Percentiles rank a stretch among this genome's conserved stretches.
phyloP scores from a whole-genome alignment of 2,329 filamentous ascomycete genomes.

The Neopestalotiopsis sp. region DNA sequence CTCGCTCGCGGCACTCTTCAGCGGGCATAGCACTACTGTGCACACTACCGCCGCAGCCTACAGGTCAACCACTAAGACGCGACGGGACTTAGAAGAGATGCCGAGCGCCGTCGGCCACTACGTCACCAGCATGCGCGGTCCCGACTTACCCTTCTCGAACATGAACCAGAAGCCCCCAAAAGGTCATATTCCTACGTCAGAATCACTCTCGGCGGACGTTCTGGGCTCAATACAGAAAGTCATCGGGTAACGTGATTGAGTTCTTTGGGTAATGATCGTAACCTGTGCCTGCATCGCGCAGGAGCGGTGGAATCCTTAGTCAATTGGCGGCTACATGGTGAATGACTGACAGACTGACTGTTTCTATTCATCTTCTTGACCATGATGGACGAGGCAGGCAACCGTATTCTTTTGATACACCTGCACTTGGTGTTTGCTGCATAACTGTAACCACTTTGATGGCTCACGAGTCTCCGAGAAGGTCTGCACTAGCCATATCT shows the following conservation, averaged over 20 bases:
- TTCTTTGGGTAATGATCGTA: conserved; percentile 2
- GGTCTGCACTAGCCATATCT: too few relatives aligned
- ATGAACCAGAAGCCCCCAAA: background rate
- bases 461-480: too few relatives aligned
- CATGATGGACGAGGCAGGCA: too few relatives aligned
- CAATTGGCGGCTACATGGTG: background rate
- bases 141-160: conserved; percentile 5
- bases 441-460: too few relatives aligned
- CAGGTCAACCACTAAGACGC: background rate
- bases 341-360: too few relatives aligned
- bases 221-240: conserved; percentile 9
- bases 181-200: conserved; percentile 7
- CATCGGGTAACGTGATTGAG: background rate
- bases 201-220: background rate
- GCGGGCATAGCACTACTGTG: background rate
- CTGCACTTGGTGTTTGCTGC: too few relatives aligned
- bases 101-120: background rate
- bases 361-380: too few relatives aligned
- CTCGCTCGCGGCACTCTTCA: background rate
- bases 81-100: background rate
- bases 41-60: background rate
- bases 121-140: conserved; percentile 3
- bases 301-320: background rate
- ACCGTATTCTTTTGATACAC: too few relatives aligned
- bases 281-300: background rate